Evolutionary conservation across 2,329 filamentous ascomycete genomes (phyloP).

Genomic region (Fusarium coicis): DNA sequence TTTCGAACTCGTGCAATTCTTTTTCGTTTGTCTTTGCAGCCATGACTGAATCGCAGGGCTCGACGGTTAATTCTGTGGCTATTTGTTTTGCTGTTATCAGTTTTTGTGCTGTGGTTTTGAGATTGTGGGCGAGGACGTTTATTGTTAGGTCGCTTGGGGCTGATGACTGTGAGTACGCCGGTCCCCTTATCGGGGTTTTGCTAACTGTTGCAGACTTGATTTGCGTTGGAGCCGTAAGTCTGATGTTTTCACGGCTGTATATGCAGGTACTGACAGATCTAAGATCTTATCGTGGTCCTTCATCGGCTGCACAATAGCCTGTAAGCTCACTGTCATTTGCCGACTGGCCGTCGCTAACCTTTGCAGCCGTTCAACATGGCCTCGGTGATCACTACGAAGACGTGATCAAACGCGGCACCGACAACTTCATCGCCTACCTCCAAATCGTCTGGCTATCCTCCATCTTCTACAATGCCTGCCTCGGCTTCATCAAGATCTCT

Average conservation of each 20-base stretch:
- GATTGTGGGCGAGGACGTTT: constrained; percentile 26
- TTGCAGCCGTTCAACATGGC: constrained; percentile 13
- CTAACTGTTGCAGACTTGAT: constrained; percentile 24
- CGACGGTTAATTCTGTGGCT: constrained; percentile 20
- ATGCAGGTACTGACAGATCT: background rate
- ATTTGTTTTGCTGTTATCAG: constrained; percentile 25
- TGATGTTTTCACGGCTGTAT: background rate
- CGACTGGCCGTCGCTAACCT: background rate
- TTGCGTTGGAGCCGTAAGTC: constrained; percentile 22
- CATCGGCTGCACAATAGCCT: constrained; percentile 23
- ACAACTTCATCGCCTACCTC: constrained; percentile 29
- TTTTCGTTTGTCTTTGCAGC: background rate
- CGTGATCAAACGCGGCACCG: constrained; percentile 9
- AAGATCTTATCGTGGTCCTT: constrained; percentile 23
- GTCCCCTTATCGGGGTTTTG: too few relatives aligned
- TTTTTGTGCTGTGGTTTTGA: constrained; percentile 25
- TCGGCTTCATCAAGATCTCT: constrained; percentile 34
- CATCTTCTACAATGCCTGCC: constrained; percentile 34
- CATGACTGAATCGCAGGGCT: constrained; percentile 23
- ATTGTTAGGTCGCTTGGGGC: constrained; percentile 25
- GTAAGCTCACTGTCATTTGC: background rate
- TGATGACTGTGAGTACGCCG: constrained; percentile 24
- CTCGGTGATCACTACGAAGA: constrained; percentile 25
- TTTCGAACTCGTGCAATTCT: background rate
- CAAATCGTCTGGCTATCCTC: constrained; percentile 32